phyloP scores from a whole-genome alignment of 805 yeast species.

The Wickerhamiella hasegawae region DNA sequence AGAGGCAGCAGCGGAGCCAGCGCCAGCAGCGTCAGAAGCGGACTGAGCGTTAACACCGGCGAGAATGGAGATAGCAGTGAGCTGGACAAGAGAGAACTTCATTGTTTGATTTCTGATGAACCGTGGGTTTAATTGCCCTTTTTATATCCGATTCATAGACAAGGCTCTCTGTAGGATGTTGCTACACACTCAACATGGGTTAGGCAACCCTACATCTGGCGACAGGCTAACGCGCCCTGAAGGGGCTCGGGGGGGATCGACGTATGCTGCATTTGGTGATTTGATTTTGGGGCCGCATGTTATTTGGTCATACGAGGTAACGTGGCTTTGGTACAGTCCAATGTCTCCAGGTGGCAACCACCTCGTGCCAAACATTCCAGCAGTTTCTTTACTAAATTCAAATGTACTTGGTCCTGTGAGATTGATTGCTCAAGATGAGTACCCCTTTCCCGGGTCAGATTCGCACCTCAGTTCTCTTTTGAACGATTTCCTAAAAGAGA shows the following conservation, averaged over 20 bases:
- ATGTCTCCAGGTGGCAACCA: too few relatives aligned
- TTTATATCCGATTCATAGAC: neutral
- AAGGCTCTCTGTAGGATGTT: neutral
- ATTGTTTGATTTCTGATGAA: neutral
- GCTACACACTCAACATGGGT: neutral
- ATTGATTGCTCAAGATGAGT: too few relatives aligned
- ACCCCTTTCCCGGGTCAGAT: too few relatives aligned
- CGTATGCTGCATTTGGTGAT: too few relatives aligned
- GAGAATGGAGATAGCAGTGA: constrained; percentile 3
- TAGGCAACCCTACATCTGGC: neutral
- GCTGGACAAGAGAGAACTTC: constrained; percentile 2
- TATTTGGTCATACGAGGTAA: too few relatives aligned
- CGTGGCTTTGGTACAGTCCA: too few relatives aligned
- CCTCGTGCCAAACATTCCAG: too few relatives aligned
- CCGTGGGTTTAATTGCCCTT: constrained; percentile 1
- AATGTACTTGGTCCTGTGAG: too few relatives aligned
- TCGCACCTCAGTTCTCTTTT: too few relatives aligned
- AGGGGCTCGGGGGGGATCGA: neutral
- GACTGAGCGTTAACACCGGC: neutral
- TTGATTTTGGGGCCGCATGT: too few relatives aligned
- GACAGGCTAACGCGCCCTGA: neutral
- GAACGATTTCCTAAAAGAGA: too few relatives aligned
- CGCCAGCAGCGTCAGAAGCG: neutral
- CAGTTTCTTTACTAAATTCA: too few relatives aligned
- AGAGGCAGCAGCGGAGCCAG: constrained; percentile 1